Percentiles rank a stretch among this genome's conserved stretches.
Evolutionary conservation across 2,329 filamentous ascomycete genomes (phyloP).

Genomic region (Monosporascus sp.): DNA sequence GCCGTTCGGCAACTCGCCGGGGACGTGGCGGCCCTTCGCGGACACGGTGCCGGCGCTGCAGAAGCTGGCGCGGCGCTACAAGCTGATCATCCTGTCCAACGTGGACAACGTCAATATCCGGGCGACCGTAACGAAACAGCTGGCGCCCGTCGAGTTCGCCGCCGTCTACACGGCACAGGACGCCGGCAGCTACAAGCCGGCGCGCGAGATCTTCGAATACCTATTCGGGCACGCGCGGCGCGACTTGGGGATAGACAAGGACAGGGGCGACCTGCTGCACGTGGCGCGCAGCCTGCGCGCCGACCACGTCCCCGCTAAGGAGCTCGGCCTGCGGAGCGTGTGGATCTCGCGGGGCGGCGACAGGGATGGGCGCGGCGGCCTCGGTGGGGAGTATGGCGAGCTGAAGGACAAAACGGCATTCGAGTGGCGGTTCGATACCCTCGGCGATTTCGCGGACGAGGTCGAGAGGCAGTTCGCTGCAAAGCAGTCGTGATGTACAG

Average conservation of each 20-base stretch:
- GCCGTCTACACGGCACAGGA: conserved; percentile 64
- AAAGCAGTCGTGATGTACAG: conserved; percentile 6
- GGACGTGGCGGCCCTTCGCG: conserved; percentile 49
- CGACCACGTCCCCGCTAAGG: conserved; percentile 61
- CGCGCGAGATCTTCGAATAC: conserved; percentile 58
- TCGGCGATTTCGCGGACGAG: conserved; percentile 34
- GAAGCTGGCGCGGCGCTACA: conserved; percentile 44
- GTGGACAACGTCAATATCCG: conserved; percentile 28
- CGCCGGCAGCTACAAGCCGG: conserved; percentile 68
- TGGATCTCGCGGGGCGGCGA: conserved; percentile 58
- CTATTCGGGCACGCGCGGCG: conserved; percentile 47
- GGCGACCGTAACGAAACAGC: conserved; percentile 22
- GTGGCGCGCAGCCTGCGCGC: conserved; percentile 63
- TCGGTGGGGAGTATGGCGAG: conserved; percentile 10
- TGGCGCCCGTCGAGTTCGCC: conserved; percentile 51
- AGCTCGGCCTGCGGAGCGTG: conserved; percentile 52
- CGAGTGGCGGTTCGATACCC: conserved; percentile 32
- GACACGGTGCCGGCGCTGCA: conserved; percentile 52
- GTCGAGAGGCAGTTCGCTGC: conserved; percentile 32
- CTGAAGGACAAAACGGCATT: conserved; percentile 26
- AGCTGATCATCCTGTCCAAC: conserved; percentile 55
- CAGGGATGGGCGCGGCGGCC: conserved; percentile 8
- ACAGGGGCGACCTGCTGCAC: conserved; percentile 54
- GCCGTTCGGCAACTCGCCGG: conserved; percentile 46
- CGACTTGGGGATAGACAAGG: conserved; percentile 46